Percentiles rank a stretch among this genome's conserved stretches.
Conservation (phyloP, 2,329 filamentous ascomycete genomes). For the Claviceps cyperi region DNA sequence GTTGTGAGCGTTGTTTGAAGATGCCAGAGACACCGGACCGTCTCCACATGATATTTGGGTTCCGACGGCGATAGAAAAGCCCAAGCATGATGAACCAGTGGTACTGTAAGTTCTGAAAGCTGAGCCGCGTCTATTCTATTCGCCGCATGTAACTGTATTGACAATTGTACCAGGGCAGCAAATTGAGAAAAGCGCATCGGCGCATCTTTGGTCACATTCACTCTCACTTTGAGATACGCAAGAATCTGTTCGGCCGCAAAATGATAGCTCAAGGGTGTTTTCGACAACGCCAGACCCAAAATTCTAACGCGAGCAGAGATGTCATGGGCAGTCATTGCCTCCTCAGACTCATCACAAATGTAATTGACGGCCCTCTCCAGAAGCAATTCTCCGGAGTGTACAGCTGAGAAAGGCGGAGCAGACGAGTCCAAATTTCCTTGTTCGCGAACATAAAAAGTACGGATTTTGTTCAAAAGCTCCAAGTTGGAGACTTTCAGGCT, state of each 20-base stretch:
- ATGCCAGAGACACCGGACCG: slow-evolving; percentile 73
- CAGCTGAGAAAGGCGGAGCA: slow-evolving; percentile 42
- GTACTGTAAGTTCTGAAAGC: slow-evolving; percentile 47
- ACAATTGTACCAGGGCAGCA: slow-evolving; percentile 43
- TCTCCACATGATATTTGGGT: slow-evolving; percentile 90
- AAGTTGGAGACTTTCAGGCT: slow-evolving; percentile 13
- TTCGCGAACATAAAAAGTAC: slow-evolving; percentile 53
- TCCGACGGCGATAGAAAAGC: slow-evolving; percentile 62
- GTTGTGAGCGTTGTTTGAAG: slow-evolving; percentile 59
- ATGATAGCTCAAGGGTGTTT: slow-evolving; percentile 29
- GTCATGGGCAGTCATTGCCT: slow-evolving; percentile 27
- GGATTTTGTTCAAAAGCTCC: slow-evolving; percentile 47
- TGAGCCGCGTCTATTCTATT: slow-evolving; percentile 37
- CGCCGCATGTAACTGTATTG: slow-evolving; percentile 39
- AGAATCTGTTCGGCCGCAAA: slow-evolving; percentile 34
- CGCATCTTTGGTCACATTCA: slow-evolving; percentile 29
- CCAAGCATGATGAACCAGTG: slow-evolving; percentile 65
- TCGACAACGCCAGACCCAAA: slow-evolving; percentile 42
- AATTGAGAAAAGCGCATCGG: slow-evolving; percentile 38
- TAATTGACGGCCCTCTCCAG: slow-evolving; percentile 43
- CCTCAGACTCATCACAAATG: slow-evolving; percentile 31
- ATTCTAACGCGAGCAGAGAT: slow-evolving; percentile 44
- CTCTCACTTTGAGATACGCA: slow-evolving; percentile 33
- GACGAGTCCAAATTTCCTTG: slow-evolving; percentile 54
- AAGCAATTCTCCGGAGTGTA: slow-evolving; percentile 45